phyloP scores from a whole-genome alignment of 805 yeast species.

The Saccharomycopsis amapae region DNA sequence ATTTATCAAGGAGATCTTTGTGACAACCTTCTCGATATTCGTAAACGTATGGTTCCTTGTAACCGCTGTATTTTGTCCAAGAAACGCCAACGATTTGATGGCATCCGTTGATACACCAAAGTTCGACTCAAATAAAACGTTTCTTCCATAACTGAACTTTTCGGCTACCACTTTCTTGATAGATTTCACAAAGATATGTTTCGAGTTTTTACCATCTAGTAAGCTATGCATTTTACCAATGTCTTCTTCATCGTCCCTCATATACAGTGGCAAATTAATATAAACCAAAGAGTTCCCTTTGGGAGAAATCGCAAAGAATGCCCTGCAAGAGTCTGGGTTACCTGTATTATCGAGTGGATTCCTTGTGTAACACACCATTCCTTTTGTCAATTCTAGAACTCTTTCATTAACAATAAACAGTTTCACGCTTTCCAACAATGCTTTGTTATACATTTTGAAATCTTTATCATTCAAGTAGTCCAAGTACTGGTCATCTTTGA shows the following conservation, averaged over 20 bases:
- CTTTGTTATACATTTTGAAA: constrained; percentile 8
- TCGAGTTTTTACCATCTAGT: constrained; percentile 3
- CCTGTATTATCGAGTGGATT: constrained; percentile 11
- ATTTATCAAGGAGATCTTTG: constrained; percentile 9
- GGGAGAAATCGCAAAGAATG: background rate
- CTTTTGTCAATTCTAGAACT: constrained; percentile 16
- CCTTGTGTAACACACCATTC: constrained; percentile 11
- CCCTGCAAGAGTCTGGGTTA: no score
- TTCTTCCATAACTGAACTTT: background rate
- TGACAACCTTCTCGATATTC: constrained; percentile 12
- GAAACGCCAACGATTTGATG: constrained; percentile 1
- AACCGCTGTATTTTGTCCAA: background rate
- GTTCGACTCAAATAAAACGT: background rate
- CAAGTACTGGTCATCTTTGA: constrained; percentile 18
- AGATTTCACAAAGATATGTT: constrained; percentile 3
- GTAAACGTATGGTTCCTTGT: constrained; percentile 3
- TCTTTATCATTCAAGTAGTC: constrained; percentile 6
- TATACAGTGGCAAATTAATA: background rate
- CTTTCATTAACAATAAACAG: constrained; percentile 17
- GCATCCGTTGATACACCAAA: background rate
- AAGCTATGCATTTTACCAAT: constrained; percentile 1
- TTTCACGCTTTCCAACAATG: constrained; percentile 13
- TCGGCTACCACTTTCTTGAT: constrained; percentile 10
- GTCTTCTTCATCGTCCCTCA: constrained; percentile 1
- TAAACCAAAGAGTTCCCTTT: constrained; percentile 1